Base-by-base conservation (phyloP, 805 yeast species). In the Ogataea populi-albae region DNA sequence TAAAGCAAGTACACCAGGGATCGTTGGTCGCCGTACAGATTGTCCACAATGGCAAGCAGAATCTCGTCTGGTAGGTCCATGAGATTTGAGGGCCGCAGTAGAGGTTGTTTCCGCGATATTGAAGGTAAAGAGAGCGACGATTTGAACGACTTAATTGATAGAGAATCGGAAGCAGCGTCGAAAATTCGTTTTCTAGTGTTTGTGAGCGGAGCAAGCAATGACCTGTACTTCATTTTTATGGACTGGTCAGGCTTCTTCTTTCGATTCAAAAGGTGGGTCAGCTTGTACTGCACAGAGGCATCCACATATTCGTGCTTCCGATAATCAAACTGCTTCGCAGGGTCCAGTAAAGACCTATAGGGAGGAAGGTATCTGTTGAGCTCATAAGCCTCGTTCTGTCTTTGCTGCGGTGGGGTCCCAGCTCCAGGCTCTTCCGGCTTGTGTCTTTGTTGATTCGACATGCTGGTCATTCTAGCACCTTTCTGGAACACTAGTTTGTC, bases 321-420 rank as follows among this genome's bases (percentile, higher is more conserved):
- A 52, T 75, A 75, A 49, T 75, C 81, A 49, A 73, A 75, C 15
- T 66, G 59, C 8, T 68, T 67, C 32, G 57, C 60, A 1, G 80
- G 80, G 26, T 64, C 66, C 18, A 75, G 54, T 18, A 75, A 59
- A 4, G 79, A 73, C 27, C 79, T 61, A 50, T 75, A 75, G 2
- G 79, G 73, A 6, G 78, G 78, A 17, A 73, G 57, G 48, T 66
- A 63, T 15, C 47, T 32, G 22, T 47, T 43, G 30, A 50, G 36
- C 29, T 50, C 54, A 24, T 53, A 50, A 5, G 40, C 30, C 11
- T 46, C 49, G 3, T 30, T 21, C 3, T 32, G 17, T 14, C 24
- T 24, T n/a, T n/a, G n/a, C n/a, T n/a, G n/a, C n/a, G n/a, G n/a
- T n/a, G n/a, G n/a, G n/a, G n/a, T n/a, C n/a, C n/a, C n/a, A n/a